A percentile compares a stretch with the other conserved stretches of the same genome.
phyloP scores from a whole-genome alignment of 768 basidiomycete species.

The Lactarius sp. region DNA sequence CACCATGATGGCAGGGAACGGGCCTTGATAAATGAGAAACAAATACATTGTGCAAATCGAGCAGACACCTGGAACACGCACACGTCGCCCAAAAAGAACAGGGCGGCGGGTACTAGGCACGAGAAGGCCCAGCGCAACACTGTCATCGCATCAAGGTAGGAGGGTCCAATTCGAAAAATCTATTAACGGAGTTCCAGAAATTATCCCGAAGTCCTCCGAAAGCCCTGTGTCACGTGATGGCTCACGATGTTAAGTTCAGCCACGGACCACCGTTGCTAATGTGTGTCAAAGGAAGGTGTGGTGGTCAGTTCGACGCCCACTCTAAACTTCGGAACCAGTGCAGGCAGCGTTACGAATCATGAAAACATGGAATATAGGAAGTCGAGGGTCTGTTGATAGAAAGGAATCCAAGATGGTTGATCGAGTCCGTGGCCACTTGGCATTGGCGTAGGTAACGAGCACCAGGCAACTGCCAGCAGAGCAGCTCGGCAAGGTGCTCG shows the following conservation, averaged over 20 bases:
- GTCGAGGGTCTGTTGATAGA: neutral
- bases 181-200: constrained; percentile 7
- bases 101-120: neutral
- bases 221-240: neutral
- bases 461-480: constrained; percentile 4
- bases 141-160: neutral
- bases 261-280: neutral
- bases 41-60: constrained; percentile 9
- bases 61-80: neutral
- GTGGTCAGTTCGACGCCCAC: neutral
- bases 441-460: neutral
- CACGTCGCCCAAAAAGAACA: neutral
- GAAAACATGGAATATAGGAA: neutral
- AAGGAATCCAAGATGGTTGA: neutral
- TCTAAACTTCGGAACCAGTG: neutral
- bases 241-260: neutral
- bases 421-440: neutral
- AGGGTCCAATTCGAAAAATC: constrained; percentile 4
- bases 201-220: neutral
- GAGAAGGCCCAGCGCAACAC: neutral
- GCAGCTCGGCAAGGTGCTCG: neutral
- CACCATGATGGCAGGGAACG: neutral
- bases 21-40: constrained; percentile 6
- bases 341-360: neutral
- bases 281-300: neutral